These are phyloP conservation scores for Gymnopilus junonius DNA, from an alignment of 768 basidiomycete species.

Conservation along the genomic window DNA sequence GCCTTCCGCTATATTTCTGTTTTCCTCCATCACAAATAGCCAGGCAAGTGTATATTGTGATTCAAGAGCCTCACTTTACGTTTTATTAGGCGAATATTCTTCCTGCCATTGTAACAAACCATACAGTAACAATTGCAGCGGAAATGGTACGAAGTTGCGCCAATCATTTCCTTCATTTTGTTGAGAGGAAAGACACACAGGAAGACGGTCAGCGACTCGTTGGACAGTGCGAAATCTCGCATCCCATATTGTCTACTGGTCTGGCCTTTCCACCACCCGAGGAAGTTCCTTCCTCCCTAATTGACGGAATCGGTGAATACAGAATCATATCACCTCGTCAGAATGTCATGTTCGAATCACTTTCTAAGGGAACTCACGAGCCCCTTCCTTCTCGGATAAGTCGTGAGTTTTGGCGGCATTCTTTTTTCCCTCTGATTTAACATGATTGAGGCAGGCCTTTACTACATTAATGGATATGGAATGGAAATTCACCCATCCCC, in stretches of 20 bases:
- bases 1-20: conserved; percentile 92
- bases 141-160: conserved; percentile 62
- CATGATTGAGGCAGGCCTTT: conserved; percentile 55
- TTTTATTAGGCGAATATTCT: conserved; percentile 69
- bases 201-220: conserved; percentile 78
- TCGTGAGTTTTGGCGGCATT: conserved; percentile 45
- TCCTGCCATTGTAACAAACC: conserved; percentile 91
- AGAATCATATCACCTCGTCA: conserved; percentile 47
- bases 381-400: conserved; percentile 62
- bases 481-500: conserved; percentile 91
- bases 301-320: conserved; percentile 60
- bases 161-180: neutral
- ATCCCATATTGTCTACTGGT: conserved; percentile 57
- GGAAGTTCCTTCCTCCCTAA: conserved; percentile 45
- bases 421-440: neutral
- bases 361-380: conserved; percentile 56
- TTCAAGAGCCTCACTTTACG: neutral
- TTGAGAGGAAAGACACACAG: conserved; percentile 36
- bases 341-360: conserved; percentile 71
- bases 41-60: conserved; percentile 38
- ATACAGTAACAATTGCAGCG: conserved; percentile 94
- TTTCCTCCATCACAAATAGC: conserved; percentile 88
- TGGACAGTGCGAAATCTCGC: conserved; percentile 94
- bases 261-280: conserved; percentile 32
- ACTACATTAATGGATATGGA: conserved; percentile 91